A percentile compares a stretch with the other conserved stretches of the same genome.
These are phyloP conservation scores for Euptelea pleiosperma DNA, from an alignment of 164 flowering plant genomes.

Conservation along the genomic window DNA sequence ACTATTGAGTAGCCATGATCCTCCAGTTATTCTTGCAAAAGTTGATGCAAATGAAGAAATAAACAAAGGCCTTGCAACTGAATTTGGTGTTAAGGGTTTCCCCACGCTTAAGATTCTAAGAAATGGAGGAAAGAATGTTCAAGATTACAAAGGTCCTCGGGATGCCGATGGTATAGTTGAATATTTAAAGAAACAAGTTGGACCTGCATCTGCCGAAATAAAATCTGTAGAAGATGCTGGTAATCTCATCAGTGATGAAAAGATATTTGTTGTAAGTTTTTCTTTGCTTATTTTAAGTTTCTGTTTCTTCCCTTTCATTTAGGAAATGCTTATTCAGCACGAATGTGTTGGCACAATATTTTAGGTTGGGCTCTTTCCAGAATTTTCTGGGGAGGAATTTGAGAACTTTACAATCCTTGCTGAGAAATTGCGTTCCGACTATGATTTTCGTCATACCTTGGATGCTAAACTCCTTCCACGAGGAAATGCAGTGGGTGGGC, in stretches of 20 bases:
- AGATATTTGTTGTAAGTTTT: constrained; percentile 58
- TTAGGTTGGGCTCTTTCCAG: constrained; percentile 84
- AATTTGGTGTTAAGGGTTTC: constrained; percentile 63
- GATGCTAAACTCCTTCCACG: constrained; percentile 82
- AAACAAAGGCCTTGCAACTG: constrained; percentile 61
- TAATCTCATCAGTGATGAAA: constrained; percentile 47
- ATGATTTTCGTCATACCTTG: constrained; percentile 76
- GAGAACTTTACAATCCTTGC: constrained; percentile 57
- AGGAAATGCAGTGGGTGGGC: constrained; percentile 67
- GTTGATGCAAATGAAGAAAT: constrained; percentile 79
- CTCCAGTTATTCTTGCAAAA: constrained; percentile 71
- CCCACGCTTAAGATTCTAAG: constrained; percentile 84
- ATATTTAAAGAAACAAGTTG: constrained; percentile 76
- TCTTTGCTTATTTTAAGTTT: background rate
- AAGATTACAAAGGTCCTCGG: constrained; percentile 91
- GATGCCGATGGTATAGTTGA: constrained; percentile 84
- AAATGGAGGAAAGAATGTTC: constrained; percentile 64
- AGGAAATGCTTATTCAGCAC: background rate
- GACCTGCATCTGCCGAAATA: constrained; percentile 83
- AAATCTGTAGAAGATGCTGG: constrained; percentile 63
- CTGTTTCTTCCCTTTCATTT: background rate
- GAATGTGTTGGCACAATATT: background rate
- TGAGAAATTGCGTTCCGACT: constrained; percentile 79
- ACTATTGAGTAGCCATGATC: constrained; percentile 54
- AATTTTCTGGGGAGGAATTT: constrained; percentile 82